Conservation (phyloP, 2,329 filamentous ascomycete species). For the Neonectria faginata region DNA sequence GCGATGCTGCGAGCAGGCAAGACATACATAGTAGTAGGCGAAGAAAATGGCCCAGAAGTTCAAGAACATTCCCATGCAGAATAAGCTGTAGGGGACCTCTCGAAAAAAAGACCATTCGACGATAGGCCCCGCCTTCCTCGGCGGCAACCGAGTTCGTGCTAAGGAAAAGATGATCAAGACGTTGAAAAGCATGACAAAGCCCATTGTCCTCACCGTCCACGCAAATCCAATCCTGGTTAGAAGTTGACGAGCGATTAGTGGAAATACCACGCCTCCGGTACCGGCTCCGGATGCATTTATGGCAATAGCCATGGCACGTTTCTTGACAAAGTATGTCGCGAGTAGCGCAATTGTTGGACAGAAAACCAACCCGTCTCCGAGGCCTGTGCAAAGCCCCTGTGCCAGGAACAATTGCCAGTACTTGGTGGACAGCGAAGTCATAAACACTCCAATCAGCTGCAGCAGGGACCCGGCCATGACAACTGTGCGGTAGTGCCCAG, state of each 20-base stretch:
- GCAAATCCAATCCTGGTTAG: background rate
- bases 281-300: background rate
- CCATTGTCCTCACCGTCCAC: slow-evolving; percentile 6
- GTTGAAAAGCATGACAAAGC: slow-evolving; percentile 2
- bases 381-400: background rate
- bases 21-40: slow-evolving; percentile 16
- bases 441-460: background rate
- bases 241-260: background rate
- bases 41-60: slow-evolving; percentile 16
- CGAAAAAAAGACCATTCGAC: slow-evolving; percentile 9
- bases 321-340: background rate
- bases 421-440: background rate
- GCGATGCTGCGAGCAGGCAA: background rate
- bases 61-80: slow-evolving; percentile 15
- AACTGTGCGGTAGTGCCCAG: background rate
- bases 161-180: background rate
- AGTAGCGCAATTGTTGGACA: background rate
- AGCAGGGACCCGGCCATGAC: background rate
- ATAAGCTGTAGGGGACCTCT: slow-evolving; percentile 7
- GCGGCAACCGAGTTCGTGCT: background rate
- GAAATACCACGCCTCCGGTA: background rate
- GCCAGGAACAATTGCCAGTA: background rate
- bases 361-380: background rate
- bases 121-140: background rate
- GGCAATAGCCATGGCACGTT: background rate